phyloP scores from a whole-genome alignment of 306 rosid genomes.

The Datisca glomerata region DNA sequence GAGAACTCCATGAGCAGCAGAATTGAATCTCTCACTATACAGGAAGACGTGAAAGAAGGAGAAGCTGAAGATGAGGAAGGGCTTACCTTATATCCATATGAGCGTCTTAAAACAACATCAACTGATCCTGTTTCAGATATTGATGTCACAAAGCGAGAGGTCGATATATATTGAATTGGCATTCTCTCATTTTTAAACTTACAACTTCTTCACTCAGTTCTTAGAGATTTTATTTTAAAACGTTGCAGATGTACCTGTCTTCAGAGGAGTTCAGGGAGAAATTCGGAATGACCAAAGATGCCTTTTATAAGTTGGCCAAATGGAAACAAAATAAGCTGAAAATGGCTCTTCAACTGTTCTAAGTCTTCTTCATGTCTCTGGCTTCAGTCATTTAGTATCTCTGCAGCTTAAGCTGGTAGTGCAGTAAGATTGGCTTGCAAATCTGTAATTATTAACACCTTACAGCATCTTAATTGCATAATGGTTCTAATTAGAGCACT shows the following conservation, averaged over 20 bases:
- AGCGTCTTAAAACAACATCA: slow-evolving; percentile 49
- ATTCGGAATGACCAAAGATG: slow-evolving; percentile 58
- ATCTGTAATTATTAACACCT: slow-evolving; percentile 19
- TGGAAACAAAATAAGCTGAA: slow-evolving; percentile 99
- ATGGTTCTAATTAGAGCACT: not conserved
- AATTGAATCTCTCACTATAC: slow-evolving; percentile 60
- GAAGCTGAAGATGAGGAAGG: slow-evolving; percentile 75
- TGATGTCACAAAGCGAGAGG: slow-evolving; percentile 97
- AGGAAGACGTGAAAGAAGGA: slow-evolving; percentile 80
- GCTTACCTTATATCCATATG: slow-evolving; percentile 64
- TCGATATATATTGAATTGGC: slow-evolving; percentile 15
- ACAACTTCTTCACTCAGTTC: slow-evolving; percentile 13
- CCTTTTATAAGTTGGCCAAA: slow-evolving; percentile 74
- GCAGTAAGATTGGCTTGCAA: slow-evolving; percentile 28
- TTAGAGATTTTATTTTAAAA: slow-evolving; percentile 21
- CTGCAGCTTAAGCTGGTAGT: slow-evolving; percentile 39
- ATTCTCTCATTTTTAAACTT: not conserved
- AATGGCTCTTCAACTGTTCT: slow-evolving; percentile 78
- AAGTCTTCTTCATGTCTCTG: slow-evolving; percentile 19
- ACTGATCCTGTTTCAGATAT: slow-evolving; percentile 56
- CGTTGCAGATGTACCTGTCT: slow-evolving; percentile 74
- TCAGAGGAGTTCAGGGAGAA: slow-evolving; percentile 67
- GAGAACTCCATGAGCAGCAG: slow-evolving; percentile 38
- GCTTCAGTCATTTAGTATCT: slow-evolving; percentile 23
- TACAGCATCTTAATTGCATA: not conserved